Percentiles rank a stretch among this genome's conserved stretches.
These are phyloP conservation scores for Viridothelium virens DNA, from an alignment of 495 filamentous ascomycete genomes.

Conservation along the genomic window DNA sequence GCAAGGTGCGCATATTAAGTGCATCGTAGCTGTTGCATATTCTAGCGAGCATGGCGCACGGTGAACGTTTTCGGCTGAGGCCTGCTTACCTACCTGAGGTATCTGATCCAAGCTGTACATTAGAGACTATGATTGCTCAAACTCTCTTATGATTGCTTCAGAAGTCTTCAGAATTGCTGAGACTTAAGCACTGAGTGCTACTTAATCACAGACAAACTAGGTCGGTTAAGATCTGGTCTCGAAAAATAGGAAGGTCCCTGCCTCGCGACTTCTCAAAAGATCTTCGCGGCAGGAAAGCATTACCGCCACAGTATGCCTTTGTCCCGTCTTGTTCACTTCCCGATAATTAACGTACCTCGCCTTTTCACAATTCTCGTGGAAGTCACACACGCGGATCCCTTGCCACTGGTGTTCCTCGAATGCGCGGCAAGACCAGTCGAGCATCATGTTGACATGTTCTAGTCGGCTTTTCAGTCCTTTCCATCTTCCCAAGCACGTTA, in stretches of 20 bases:
- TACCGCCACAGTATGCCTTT: not conserved
- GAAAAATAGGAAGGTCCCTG: not conserved
- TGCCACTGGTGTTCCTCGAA: not conserved
- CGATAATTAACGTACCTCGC: not conserved
- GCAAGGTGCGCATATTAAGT: not conserved
- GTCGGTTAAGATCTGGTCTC: no score
- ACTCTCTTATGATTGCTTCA: not conserved
- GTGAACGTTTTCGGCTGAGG: not conserved
- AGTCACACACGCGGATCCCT: not conserved
- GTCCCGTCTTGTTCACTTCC: not conserved
- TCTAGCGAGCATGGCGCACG: slow-evolving; percentile 4
- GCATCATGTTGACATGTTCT: slow-evolving; percentile 5
- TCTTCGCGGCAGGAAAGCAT: not conserved
- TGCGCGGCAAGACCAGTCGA: not conserved
- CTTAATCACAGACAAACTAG: no score
- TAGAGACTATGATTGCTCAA: not conserved
- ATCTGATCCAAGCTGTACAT: not conserved
- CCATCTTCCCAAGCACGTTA: not conserved
- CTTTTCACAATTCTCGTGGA: not conserved
- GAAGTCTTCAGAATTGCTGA: no score
- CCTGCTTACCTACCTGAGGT: not conserved
- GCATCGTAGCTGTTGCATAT: slow-evolving; percentile 11
- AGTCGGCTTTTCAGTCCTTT: not conserved
- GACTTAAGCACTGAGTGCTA: no score
- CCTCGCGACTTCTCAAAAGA: not conserved